Evolutionary conservation across 179 eudicot genomes (phyloP), one percentile per base, ranked within the genome.

Genomic region (Camellia oleifera): DNA sequence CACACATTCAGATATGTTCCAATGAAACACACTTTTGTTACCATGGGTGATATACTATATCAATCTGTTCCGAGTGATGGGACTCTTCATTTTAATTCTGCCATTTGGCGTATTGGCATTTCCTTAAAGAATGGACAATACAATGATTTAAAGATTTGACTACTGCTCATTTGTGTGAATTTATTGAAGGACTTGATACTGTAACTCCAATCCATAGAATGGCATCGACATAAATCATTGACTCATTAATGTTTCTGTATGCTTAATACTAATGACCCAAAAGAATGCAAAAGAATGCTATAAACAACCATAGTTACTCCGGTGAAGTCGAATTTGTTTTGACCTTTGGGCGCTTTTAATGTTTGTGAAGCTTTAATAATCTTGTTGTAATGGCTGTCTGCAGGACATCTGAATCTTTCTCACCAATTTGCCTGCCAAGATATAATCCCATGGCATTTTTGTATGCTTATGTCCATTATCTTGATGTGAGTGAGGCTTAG

Each of bases 371-470:
- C 64, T 73, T n/a, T 58, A 4, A 15, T 40, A 15, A 58, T 56
- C 12, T 75, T 79, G 71, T 79, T 72, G 45, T 79, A 54, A 76
- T 86, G 80, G 79, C 54, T 88, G 67, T 58, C 46, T 87, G 91
- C 97, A 95, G 99, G 93, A 94, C 97, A 74, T 95, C 99, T 62
- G 99, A 95, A 86, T 91, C 97, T 61, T 95, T 95, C 90, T 94
- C 99, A 3, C 99, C 99, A 78, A 95, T 95, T 78, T 95, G 99
- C 88, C 85, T 95, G 86, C 99, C 99, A 83, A 94, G 94, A 91
- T 95, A 94, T 82, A 95, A 95, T 82, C 88, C 99, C 68, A 95
- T 92, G 99, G 98, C 98, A 56, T 95, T 95, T 83, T 84, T 95
- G 67, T 92, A 95, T 90, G 97, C 97, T 65, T 95, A 95, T 85